These are phyloP conservation scores for Phytopythium oedochilum DNA, from an alignment of 352 stramenopile species.

Conservation along the genomic window DNA sequence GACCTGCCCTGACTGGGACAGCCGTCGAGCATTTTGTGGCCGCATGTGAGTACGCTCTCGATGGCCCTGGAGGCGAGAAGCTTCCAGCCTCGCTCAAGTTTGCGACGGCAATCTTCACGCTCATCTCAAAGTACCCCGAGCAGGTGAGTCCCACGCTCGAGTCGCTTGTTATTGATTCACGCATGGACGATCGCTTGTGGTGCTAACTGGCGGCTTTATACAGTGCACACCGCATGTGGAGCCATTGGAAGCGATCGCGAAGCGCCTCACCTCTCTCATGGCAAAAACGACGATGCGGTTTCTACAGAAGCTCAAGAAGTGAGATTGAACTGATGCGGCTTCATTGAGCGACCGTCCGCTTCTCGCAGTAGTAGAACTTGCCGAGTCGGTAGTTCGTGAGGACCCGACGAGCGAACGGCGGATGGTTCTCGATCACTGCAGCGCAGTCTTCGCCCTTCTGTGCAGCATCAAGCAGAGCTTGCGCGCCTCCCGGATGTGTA, in stretches of 20 bases:
- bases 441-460: conserved; percentile 47
- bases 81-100: conserved; percentile 51
- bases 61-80: conserved; percentile 21
- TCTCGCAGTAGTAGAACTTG: conserved; percentile 59
- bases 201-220: too few species aligned
- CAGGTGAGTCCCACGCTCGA: conserved; percentile 9
- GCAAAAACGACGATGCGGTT: conserved; percentile 58
- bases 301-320: conserved; percentile 55
- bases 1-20: conserved; percentile 33
- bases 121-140: conserved; percentile 56
- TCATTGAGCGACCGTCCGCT: conserved; percentile 21
- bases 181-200: too few species aligned
- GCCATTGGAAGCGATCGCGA: conserved; percentile 36
- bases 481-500: conserved; percentile 83
- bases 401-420: conserved; percentile 32
- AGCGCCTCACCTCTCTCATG: conserved; percentile 49
- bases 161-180: too few species aligned
- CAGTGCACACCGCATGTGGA: conserved; percentile 37
- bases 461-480: conserved; percentile 52
- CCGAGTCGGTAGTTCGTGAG: conserved; percentile 57
- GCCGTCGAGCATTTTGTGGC: conserved; percentile 47
- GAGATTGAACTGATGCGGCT: background rate
- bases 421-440: conserved; percentile 48
- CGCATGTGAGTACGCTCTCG: conserved; percentile 35
- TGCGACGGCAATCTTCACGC: conserved; percentile 55